Conservation (phyloP, 306 rosid species). For the Astragalus membranaceus region DNA sequence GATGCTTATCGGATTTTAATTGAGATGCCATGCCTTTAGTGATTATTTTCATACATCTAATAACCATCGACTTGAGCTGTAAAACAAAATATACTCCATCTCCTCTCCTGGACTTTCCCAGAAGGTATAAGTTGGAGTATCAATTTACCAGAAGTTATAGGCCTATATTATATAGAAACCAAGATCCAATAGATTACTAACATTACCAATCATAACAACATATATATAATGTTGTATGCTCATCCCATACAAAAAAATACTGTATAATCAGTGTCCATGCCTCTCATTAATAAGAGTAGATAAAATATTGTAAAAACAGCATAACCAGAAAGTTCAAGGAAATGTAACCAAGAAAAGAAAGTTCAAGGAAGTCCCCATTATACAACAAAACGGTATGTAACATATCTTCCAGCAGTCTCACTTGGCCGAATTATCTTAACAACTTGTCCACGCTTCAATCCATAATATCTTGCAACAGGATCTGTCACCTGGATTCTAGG, state of each 20-base stretch:
- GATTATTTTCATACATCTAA: no score
- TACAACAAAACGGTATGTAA: slow-evolving; percentile 74
- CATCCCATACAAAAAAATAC: background rate
- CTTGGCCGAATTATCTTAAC: slow-evolving; percentile 79
- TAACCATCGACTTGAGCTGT: no score
- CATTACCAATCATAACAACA: background rate
- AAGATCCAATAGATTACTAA: background rate
- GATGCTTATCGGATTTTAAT: no score
- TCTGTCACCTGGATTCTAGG: slow-evolving; percentile 82
- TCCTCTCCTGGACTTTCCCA: no score
- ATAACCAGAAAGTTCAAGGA: background rate
- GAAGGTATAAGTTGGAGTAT: no score
- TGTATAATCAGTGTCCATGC: background rate
- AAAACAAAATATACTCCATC: no score
- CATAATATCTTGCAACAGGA: slow-evolving; percentile 81
- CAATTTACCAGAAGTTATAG: background rate
- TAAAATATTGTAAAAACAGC: background rate
- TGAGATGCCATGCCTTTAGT: no score
- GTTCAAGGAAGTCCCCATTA: background rate
- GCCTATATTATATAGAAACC: background rate
- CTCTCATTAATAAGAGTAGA: background rate
- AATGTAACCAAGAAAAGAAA: background rate
- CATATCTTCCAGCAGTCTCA: slow-evolving; percentile 82
- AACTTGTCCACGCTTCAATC: slow-evolving; percentile 89
- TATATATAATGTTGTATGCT: background rate